Conservation (phyloP, 1,284 basidiomycete genomes). For the Pseudozyma flocculosa region DNA sequence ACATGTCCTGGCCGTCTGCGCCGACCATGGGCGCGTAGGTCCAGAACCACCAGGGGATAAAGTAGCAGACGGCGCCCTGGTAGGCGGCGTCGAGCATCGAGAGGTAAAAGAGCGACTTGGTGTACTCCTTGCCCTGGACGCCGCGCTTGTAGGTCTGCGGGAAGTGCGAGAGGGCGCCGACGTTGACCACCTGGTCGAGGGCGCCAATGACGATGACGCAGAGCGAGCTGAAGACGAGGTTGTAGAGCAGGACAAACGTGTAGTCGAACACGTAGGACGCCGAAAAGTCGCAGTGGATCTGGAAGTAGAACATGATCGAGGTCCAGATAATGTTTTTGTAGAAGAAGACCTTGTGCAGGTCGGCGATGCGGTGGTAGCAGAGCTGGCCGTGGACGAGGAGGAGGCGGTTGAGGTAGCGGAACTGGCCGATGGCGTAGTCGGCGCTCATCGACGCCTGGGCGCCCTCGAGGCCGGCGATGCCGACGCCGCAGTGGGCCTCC, state of each 20-base stretch:
- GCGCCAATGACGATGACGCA: conserved; percentile 91
- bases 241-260: conserved; percentile 66
- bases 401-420: conserved; percentile 85
- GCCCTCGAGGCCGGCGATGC: conserved; percentile 89
- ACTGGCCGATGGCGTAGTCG: conserved; percentile 96
- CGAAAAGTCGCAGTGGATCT: conserved; percentile 86
- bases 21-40: conserved; percentile 60
- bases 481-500: conserved; percentile 94
- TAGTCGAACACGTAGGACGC: conserved; percentile 95
- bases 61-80: conserved; percentile 86
- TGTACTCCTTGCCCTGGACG: conserved; percentile 89
- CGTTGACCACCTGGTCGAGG: conserved; percentile 94
- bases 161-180: conserved; percentile 82
- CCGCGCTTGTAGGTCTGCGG: conserved; percentile 92
- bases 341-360: conserved; percentile 71
- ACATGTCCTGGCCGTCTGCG: conserved; percentile 58
- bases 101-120: conserved; percentile 84
- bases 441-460: conserved; percentile 98
- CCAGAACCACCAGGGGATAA: conserved; percentile 80
- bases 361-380: conserved; percentile 94
- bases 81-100: conserved; percentile 94
- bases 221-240: conserved; percentile 88
- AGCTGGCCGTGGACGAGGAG: conserved; percentile 92
- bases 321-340: conserved; percentile 73
- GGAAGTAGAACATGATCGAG: conserved; percentile 89